These are phyloP conservation scores for Lagenaria siceraria DNA, from an alignment of 306 rosid species.

Conservation along the genomic window DNA sequence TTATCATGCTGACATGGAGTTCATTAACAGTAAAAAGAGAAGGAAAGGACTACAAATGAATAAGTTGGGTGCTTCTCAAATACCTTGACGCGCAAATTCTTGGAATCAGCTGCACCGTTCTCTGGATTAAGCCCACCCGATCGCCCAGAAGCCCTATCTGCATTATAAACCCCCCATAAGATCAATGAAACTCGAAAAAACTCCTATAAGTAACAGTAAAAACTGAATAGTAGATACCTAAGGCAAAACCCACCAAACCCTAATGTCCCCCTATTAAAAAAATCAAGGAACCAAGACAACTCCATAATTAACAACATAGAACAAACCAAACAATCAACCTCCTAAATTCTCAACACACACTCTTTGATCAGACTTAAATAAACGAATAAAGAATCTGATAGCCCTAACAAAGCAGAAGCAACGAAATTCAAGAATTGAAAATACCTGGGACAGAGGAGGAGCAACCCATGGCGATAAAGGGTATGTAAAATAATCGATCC, in stretches of 20 bases:
- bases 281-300: background rate
- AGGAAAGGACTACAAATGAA: background rate
- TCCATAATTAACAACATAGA: background rate
- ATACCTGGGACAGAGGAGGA: slow-evolving; percentile 67
- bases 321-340: background rate
- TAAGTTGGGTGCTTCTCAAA: background rate
- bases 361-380: background rate
- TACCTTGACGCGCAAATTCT: slow-evolving; percentile 91
- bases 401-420: background rate
- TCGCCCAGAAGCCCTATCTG: slow-evolving; percentile 60
- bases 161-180: slow-evolving; percentile 11
- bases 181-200: slow-evolving; percentile 19
- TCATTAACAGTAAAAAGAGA: background rate
- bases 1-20: background rate
- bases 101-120: slow-evolving; percentile 66
- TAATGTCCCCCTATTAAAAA: background rate
- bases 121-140: slow-evolving; percentile 47
- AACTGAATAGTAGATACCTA: background rate
- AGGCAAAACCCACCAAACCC: background rate
- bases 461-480: slow-evolving; percentile 50
- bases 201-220: background rate
- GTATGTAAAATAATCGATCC: background rate
- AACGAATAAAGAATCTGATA: background rate
- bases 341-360: background rate
- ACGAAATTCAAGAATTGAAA: background rate